These are phyloP conservation scores for Comarum palustre DNA, from an alignment of 306 rosid species.

Conservation along the genomic window DNA sequence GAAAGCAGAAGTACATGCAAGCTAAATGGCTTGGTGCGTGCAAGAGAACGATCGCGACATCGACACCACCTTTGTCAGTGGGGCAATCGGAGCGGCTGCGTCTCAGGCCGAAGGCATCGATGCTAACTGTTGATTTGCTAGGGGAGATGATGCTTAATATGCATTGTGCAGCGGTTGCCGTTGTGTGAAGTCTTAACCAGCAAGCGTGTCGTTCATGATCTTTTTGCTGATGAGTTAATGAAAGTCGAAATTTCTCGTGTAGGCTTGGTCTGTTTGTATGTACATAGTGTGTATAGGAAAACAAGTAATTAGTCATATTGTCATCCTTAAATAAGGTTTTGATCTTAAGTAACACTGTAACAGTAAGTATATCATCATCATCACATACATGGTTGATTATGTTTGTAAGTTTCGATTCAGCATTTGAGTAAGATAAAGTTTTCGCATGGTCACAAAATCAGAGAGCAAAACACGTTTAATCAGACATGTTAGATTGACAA, in stretches of 20 bases:
- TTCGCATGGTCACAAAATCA: no score
- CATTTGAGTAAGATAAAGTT: no score
- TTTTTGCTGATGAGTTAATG: neutral
- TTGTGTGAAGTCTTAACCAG: slow-evolving; percentile 33
- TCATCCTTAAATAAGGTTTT: neutral
- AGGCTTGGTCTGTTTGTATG: neutral
- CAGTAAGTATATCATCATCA: no score
- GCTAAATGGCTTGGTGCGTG: slow-evolving; percentile 81
- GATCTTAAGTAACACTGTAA: neutral
- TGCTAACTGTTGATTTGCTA: slow-evolving; percentile 70
- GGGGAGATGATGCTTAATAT: slow-evolving; percentile 47
- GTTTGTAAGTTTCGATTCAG: no score
- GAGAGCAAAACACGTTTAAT: no score
- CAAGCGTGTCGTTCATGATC: neutral
- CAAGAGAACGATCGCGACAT: slow-evolving; percentile 39
- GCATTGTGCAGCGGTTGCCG: slow-evolving; percentile 44
- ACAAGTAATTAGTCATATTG: neutral
- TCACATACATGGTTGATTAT: no score
- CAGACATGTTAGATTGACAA: no score
- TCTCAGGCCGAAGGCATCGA: slow-evolving; percentile 54
- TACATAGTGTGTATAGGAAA: neutral
- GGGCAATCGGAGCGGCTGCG: slow-evolving; percentile 16
- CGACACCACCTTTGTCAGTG: slow-evolving; percentile 32
- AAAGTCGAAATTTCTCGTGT: neutral
- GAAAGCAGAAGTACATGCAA: slow-evolving; percentile 77